Evolutionary conservation across 139 green algal species (phyloP).

Genomic region (Chlorella sp.): DNA sequence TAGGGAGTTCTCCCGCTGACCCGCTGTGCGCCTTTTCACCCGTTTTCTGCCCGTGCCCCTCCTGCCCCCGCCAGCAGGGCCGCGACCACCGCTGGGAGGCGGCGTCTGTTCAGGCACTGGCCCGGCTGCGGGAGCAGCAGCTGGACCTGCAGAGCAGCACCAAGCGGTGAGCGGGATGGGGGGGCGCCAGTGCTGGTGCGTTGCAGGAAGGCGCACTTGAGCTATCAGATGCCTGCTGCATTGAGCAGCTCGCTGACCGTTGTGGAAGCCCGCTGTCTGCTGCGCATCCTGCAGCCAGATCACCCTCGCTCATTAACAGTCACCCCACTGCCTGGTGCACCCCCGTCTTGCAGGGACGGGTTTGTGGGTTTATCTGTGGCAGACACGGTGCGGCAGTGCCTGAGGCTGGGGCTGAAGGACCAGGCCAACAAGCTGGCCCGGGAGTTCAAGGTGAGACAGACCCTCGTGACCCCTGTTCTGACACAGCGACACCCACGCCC

Average conservation of each 20-base stretch:
- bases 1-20: neutral
- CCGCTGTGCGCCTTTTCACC: neutral
- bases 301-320: neutral
- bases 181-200: neutral
- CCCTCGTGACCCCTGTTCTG: too few relatives aligned
- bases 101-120: constrained; percentile 26
- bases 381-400: constrained; percentile 44
- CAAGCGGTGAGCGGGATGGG: neutral
- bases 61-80: neutral
- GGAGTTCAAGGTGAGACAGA: constrained; percentile 43
- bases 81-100: constrained; percentile 36
- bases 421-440: constrained; percentile 29
- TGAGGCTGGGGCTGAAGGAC: constrained; percentile 44
- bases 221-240: neutral
- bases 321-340: neutral
- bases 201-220: neutral
- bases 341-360: constrained; percentile 22
- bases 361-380: constrained; percentile 45
- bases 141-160: constrained; percentile 31
- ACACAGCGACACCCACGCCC: too few relatives aligned
- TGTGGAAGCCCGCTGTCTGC: neutral
- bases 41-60: neutral
- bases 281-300: too few relatives aligned
- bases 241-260: neutral
- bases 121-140: constrained; percentile 35